Evolutionary conservation across 352 stramenopile genomes (phyloP).

Genomic region (Globisporangium okanoganense): DNA sequence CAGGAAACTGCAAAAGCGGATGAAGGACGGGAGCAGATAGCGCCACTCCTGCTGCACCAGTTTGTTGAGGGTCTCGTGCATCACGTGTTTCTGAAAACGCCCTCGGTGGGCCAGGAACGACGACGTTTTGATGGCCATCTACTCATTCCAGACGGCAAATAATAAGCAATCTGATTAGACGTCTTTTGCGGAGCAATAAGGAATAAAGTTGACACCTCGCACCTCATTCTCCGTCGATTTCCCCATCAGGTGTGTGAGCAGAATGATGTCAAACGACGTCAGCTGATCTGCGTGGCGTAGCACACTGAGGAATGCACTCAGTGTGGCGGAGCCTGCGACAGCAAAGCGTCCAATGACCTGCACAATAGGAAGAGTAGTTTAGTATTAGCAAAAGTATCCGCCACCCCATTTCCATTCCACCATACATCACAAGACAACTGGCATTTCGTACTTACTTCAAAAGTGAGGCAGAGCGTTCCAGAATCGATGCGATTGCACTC

Average conservation of each 20-base stretch:
- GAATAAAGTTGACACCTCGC: not conserved
- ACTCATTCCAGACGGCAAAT: not conserved
- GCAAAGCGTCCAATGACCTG: slow-evolving; percentile 59
- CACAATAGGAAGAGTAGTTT: not conserved
- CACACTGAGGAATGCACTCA: slow-evolving; percentile 42
- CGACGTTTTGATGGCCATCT: slow-evolving; percentile 42
- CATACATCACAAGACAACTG: no score
- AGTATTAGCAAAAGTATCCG: no score
- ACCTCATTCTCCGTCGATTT: slow-evolving; percentile 65
- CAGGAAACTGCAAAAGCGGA: slow-evolving; percentile 56
- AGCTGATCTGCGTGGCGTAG: slow-evolving; percentile 44
- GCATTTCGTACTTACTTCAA: slow-evolving; percentile 29
- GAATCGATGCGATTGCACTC: slow-evolving; percentile 61
- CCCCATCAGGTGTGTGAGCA: slow-evolving; percentile 58
- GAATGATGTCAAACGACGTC: slow-evolving; percentile 55
- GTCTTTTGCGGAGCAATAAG: not conserved
- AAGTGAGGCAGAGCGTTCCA: slow-evolving; percentile 44
- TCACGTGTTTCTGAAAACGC: slow-evolving; percentile 25
- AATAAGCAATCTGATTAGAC: not conserved
- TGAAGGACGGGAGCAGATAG: slow-evolving; percentile 35
- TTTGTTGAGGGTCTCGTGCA: slow-evolving; percentile 25
- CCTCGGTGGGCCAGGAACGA: slow-evolving; percentile 39
- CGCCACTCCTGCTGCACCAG: slow-evolving; percentile 44
- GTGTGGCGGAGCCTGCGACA: slow-evolving; percentile 38
- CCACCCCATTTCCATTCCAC: no score